Evolutionary conservation across 768 basidiomycete species (phyloP), one percentile per base, ranked within the genome.

Genomic region (Russula olivacea): DNA sequence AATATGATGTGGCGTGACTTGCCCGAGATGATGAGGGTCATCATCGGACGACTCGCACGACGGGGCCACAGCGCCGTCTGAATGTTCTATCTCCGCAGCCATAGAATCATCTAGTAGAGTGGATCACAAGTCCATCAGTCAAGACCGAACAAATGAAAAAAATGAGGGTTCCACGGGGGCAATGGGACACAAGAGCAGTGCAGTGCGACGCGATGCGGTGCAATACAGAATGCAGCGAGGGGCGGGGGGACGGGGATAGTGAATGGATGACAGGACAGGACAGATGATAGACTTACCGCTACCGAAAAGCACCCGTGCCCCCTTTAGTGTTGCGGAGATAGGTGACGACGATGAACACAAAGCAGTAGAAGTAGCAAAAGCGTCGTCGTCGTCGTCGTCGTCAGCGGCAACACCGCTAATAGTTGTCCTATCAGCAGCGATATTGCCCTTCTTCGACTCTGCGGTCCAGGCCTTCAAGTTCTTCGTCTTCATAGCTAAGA

Each of bases 1-100:
- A 36, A 89, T 72, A 68, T 84, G 84, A 63, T 81, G 80, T n/a
- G 87, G 86, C 0, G 85, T 88, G 19, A 88, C 84, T 71, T 87
- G 85, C 0, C 86, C 86, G 30, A 82, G 63, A 64, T 78, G 78
- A 63, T 79, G 77, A 0, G 79, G 80, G 65, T 88, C 85, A 61
- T 90, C 86, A 67, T 89, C 87, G 3, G 87, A 88, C 3, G 84
- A 63, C 50, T 58, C 61, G 56, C 43, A 83, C 23, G 59, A 48
- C 55, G 58, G 54, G 23, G 38, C 11, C 34, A 49, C 32, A 38
- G 49, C 58, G 65, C 61, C 38, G 17, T 21, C 36, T n/a, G 14
- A 15, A 9, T 40, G 25, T 28, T 53, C 56, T 65, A 52, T 32
- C 11, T 67, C 70, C 10, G 75, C 67, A 70, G 77, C 76, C 65